Evolutionary conservation across 192 early-diverging fungal species (phyloP).

Genomic region (Coemansia sp.): DNA sequence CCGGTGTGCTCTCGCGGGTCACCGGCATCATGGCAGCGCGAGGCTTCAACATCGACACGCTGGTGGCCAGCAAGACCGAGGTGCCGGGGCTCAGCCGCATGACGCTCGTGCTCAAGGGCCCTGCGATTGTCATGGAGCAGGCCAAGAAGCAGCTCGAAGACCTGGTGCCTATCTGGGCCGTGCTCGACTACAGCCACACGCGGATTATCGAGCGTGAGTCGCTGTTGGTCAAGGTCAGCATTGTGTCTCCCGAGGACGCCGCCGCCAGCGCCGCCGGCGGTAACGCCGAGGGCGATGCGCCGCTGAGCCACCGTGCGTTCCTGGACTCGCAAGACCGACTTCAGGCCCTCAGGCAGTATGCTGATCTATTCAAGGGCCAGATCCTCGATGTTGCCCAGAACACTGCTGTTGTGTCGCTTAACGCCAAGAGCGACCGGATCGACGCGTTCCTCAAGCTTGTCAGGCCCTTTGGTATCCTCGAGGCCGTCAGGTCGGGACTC

Average conservation of each 20-base stretch:
- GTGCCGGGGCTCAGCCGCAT: constrained; percentile 89
- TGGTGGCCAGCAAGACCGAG: constrained; percentile 95
- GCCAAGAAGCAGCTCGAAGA: constrained; percentile 93
- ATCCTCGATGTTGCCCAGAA: constrained; percentile 87
- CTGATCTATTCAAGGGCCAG: constrained; percentile 80
- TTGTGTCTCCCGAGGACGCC: constrained; percentile 54
- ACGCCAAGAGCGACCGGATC: constrained; percentile 82
- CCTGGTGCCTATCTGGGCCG: constrained; percentile 96
- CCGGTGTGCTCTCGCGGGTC: constrained; percentile 77
- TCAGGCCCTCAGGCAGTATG: constrained; percentile 75
- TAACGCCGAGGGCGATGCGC: constrained; percentile 9
- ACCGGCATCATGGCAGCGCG: constrained; percentile 89
- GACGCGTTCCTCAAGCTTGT: constrained; percentile 91
- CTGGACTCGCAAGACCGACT: constrained; percentile 64
- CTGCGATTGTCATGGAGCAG: constrained; percentile 82
- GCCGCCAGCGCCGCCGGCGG: background rate
- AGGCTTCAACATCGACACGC: constrained; percentile 96
- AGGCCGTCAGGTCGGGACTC: constrained; percentile 87
- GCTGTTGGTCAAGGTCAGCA: constrained; percentile 89
- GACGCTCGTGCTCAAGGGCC: constrained; percentile 93
- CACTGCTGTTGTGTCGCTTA: constrained; percentile 80
- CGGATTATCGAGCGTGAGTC: constrained; percentile 90
- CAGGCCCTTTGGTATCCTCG: constrained; percentile 93
- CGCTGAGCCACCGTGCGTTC: constrained; percentile 40
- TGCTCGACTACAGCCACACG: constrained; percentile 91